Evolutionary conservation across 164 flowering plant genomes (phyloP).

Genomic region (Cinnamomum chago): DNA sequence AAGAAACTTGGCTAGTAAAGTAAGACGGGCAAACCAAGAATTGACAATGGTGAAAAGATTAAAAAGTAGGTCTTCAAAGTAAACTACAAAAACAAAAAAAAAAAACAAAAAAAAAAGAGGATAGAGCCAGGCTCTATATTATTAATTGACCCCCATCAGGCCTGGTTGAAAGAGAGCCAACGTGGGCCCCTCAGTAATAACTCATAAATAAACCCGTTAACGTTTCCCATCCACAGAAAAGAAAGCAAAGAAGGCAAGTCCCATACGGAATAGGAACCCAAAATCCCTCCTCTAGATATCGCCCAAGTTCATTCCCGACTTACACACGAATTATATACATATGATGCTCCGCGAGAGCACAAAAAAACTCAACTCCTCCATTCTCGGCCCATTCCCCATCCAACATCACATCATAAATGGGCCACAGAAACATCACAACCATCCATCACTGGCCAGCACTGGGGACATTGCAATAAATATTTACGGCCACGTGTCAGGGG

Average conservation of each 20-base stretch:
- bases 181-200: slow-evolving; percentile 9
- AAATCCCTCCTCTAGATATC: background rate
- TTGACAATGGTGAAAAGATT: background rate
- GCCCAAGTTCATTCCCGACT: background rate
- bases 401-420: background rate
- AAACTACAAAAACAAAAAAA: background rate
- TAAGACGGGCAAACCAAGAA: background rate
- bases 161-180: background rate
- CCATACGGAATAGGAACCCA: background rate
- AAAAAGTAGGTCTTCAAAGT: background rate
- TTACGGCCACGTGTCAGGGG: too few species aligned
- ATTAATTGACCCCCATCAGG: slow-evolving; percentile 11
- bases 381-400: too few species aligned
- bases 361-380: too few species aligned
- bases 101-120: background rate
- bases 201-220: slow-evolving; percentile 5
- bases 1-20: background rate
- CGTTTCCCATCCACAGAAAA: background rate
- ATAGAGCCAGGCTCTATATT: slow-evolving; percentile 13
- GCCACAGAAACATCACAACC: background rate
- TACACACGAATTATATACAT: too few species aligned
- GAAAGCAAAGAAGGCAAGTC: background rate
- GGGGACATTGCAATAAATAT: background rate
- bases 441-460: background rate
- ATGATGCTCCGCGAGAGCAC: too few species aligned